Percentiles rank a stretch among this genome's conserved stretches.
These are phyloP conservation scores for Vigna trinervia DNA, from an alignment of 306 rosid genomes.

Conservation along the genomic window DNA sequence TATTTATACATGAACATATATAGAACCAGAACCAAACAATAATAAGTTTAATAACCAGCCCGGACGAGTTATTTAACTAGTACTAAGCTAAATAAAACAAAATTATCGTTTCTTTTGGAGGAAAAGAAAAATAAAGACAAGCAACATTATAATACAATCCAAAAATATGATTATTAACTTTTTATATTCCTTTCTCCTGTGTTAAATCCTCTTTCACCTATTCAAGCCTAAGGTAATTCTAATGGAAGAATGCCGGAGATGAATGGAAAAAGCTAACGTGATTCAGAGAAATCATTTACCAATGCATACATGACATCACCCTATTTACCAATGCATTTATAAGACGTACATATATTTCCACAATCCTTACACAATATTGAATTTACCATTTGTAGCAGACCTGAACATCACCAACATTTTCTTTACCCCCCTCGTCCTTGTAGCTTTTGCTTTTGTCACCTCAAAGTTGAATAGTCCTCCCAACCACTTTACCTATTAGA, in stretches of 20 bases:
- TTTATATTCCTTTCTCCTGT: background rate
- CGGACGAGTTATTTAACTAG: too few relatives aligned
- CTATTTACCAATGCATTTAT: constrained; percentile 21
- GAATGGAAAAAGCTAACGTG: background rate
- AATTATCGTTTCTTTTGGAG: too few relatives aligned
- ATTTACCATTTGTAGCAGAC: constrained; percentile 9
- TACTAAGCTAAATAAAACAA: too few relatives aligned
- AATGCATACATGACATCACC: constrained; percentile 10
- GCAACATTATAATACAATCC: too few relatives aligned
- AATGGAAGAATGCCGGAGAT: background rate
- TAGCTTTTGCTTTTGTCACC: constrained; percentile 23
- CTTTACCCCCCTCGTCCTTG: constrained; percentile 8
- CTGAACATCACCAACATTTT: constrained; percentile 25
- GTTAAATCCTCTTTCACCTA: background rate
- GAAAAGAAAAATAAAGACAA: too few relatives aligned
- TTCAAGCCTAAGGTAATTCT: background rate
- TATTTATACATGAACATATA: too few relatives aligned
- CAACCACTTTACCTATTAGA: constrained; percentile 28
- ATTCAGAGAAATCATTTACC: constrained; percentile 7
- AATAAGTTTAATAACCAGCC: too few relatives aligned
- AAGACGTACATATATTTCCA: constrained; percentile 18
- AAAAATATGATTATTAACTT: background rate
- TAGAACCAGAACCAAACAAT: too few relatives aligned
- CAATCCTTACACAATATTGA: constrained; percentile 26
- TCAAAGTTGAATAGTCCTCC: constrained; percentile 26